phyloP scores from a whole-genome alignment of 306 rosid species.

The Morella rubra region DNA sequence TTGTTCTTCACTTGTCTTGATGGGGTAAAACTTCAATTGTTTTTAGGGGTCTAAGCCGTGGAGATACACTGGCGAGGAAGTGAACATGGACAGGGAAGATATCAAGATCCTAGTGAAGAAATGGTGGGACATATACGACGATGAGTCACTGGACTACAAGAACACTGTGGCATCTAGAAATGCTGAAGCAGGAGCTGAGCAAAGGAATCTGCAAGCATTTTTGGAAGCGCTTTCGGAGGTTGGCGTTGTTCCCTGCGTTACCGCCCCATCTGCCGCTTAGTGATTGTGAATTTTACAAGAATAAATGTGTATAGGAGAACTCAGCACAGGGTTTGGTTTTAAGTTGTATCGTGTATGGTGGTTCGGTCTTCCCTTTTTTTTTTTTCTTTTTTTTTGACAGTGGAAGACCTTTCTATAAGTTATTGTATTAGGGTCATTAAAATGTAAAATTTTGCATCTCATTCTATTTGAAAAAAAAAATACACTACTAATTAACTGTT shows the following conservation, averaged over 20 bases:
- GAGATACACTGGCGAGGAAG: slow-evolving; percentile 75
- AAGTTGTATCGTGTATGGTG: not conserved
- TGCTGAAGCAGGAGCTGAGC: slow-evolving; percentile 6
- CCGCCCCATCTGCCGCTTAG: slow-evolving; percentile 61
- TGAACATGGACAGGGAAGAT: slow-evolving; percentile 82
- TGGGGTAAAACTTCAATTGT: not conserved
- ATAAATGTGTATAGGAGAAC: not conserved
- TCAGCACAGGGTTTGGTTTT: not conserved
- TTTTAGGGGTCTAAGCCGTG: slow-evolving; percentile 87
- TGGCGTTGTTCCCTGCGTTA: slow-evolving; percentile 13
- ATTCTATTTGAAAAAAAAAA: too few species aligned
- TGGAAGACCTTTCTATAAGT: not conserved
- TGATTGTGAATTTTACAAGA: not conserved
- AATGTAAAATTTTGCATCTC: too few species aligned
- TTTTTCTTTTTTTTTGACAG: not conserved
- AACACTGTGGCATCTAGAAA: not conserved
- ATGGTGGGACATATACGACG: slow-evolving; percentile 79
- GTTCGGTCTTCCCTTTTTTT: too few species aligned
- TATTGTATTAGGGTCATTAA: not conserved
- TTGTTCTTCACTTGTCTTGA: too few species aligned
- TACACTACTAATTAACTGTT: too few species aligned
- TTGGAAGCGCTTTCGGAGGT: slow-evolving; percentile 28
- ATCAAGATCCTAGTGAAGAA: slow-evolving; percentile 64
- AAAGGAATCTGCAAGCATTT: slow-evolving; percentile 12
- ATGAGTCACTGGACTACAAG: slow-evolving; percentile 56